Conservation (phyloP, 2,329 filamentous ascomycete species). For the Penicillium sp. region DNA sequence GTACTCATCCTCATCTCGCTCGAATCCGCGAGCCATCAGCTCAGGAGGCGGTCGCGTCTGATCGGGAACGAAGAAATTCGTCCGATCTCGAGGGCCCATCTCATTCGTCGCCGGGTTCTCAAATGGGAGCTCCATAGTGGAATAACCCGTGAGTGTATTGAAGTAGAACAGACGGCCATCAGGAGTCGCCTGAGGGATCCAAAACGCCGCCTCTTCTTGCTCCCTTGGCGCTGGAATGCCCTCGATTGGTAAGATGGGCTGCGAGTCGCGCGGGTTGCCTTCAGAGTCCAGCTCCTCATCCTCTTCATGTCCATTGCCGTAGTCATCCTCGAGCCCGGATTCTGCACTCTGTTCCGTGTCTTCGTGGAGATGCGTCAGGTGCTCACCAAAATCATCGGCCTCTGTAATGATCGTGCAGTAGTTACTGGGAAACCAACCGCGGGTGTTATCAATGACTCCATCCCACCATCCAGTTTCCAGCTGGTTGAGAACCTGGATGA, state of each 20-base stretch:
- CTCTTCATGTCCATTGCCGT: conserved; percentile 62
- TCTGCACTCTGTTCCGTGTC: conserved; percentile 56
- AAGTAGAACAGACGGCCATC: conserved; percentile 96
- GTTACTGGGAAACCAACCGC: conserved; percentile 99
- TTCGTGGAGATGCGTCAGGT: conserved; percentile 56
- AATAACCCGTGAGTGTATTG: conserved; percentile 95
- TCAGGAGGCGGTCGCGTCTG: conserved; percentile 88
- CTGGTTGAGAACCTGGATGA: conserved; percentile 98
- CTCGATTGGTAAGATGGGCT: conserved; percentile 67
- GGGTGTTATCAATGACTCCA: conserved; percentile 92
- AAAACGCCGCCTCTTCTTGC: conserved; percentile 90
- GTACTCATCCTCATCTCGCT: conserved; percentile 86
- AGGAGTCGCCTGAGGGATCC: conserved; percentile 95
- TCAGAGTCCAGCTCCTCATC: conserved; percentile 69
- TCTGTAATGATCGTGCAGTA: conserved; percentile 87
- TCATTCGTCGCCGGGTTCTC: conserved; percentile 85
- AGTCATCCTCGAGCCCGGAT: conserved; percentile 60
- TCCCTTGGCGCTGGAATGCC: conserved; percentile 59
- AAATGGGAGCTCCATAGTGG: conserved; percentile 89
- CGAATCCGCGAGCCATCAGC: conserved; percentile 80
- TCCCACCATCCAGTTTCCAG: conserved; percentile 99
- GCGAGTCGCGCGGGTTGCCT: conserved; percentile 64
- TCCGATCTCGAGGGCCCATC: conserved; percentile 82
- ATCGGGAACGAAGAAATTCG: conserved; percentile 84
- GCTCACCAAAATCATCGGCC: conserved; percentile 70